Base-by-base conservation (phyloP, 805 yeast genomes). In the Naumovozyma castellii region DNA sequence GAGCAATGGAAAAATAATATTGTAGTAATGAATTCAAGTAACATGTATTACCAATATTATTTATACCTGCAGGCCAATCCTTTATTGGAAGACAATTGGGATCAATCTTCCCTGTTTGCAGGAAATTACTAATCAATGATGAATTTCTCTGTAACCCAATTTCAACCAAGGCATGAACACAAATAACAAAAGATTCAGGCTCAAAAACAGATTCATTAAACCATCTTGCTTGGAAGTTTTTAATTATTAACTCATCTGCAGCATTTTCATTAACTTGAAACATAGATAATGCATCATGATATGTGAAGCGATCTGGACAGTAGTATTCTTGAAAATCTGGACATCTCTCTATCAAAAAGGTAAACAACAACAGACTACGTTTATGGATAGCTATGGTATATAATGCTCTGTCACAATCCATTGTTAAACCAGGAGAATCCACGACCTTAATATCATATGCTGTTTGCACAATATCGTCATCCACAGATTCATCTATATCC, bases 41-140 rank as follows among this genome's bases (percentile, higher is more conserved):
- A 61, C 98, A 92, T 0, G 98, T 90, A 57, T 92, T 92, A 18
- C 98, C 98, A 45, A 87, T 88, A 56, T 92, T 92, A 60, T 82
- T 84, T 54, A 92, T 69, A 0, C 98, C 98, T 3, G 86, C 84
- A 0, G 98, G 98, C 75, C 90, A 79, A 37, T 75, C 72, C 13
- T 73, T 78, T 0, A 76, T 73, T 0, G 87, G 79, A 15, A 83
- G 59, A 2, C 72, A 59, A 8, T 71, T 62, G 3, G 77, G 72
- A 54, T 81, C 84, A 29, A 81, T 64, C 16, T 71, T 61, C 0
- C 95, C 94, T 0, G 76, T 68, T 31, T 65, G 66, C 25, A 86
- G 61, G 49, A 70, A 86, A 10, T 76, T 68, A 3, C 56, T 53
- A 13, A 86, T 69, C 12, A 80, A 54, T 32, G 71, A 69, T 5